phyloP scores from a whole-genome alignment of 1,284 basidiomycete species.

The Vanrija pseudolonga region DNA sequence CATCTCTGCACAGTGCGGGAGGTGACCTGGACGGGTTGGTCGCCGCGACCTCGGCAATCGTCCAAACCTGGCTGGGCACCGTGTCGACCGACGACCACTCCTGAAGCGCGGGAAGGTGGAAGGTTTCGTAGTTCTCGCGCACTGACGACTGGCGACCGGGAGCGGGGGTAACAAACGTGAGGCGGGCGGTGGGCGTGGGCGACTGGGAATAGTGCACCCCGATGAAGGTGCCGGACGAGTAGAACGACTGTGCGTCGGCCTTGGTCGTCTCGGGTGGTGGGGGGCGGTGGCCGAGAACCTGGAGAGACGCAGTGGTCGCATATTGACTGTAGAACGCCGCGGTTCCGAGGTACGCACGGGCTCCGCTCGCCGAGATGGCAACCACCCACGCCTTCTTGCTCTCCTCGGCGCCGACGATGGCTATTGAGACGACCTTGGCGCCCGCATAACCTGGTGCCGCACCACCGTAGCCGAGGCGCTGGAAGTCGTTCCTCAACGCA shows the following conservation, averaged over 20 bases:
- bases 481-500: constrained; percentile 21
- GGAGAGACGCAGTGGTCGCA: neutral
- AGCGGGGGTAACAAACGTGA: constrained; percentile 32
- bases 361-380: constrained; percentile 66
- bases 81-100: constrained; percentile 52
- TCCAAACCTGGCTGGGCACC: constrained; percentile 77
- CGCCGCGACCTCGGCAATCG: constrained; percentile 55
- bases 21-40: constrained; percentile 26
- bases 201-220: constrained; percentile 27
- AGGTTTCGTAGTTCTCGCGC: constrained; percentile 37
- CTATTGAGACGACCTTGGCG: constrained; percentile 40
- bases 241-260: constrained; percentile 27
- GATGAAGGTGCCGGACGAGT: constrained; percentile 40
- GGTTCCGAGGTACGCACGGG: constrained; percentile 13
- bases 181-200: constrained; percentile 20
- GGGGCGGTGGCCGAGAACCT: constrained; percentile 14
- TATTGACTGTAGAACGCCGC: neutral
- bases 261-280: constrained; percentile 31
- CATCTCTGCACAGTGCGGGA: constrained; percentile 10
- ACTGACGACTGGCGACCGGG: constrained; percentile 32
- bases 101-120: constrained; percentile 25
- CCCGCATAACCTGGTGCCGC: constrained; percentile 9
- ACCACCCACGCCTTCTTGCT: constrained; percentile 63
- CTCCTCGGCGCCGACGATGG: constrained; percentile 45
- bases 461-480: constrained; percentile 13